Evolutionary conservation across 768 basidiomycete species (phyloP).

Genomic region (Termitomyces sp.): DNA sequence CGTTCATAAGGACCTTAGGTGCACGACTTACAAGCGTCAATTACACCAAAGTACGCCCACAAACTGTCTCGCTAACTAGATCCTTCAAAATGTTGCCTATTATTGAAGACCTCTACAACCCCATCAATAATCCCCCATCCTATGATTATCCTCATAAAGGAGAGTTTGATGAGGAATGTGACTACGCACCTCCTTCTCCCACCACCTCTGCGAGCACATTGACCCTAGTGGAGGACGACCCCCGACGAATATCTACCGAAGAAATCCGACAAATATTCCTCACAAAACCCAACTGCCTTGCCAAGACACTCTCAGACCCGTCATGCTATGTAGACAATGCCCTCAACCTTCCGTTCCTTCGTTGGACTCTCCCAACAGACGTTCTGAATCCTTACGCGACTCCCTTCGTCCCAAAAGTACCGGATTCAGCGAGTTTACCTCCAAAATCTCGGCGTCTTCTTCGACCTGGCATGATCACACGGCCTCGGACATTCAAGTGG

Average conservation of each 20-base stretch:
- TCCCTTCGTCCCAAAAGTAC: slow-evolving; percentile 8
- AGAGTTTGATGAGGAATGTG: not conserved
- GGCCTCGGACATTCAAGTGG: slow-evolving; percentile 10
- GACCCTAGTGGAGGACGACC: slow-evolving; percentile 8
- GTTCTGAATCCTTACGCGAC: slow-evolving; percentile 7
- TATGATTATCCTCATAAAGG: not conserved
- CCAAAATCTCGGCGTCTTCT: slow-evolving; percentile 10
- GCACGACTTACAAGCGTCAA: not conserved
- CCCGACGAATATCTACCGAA: not conserved
- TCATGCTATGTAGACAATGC: not conserved
- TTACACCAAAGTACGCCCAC: not conserved
- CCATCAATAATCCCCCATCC: not conserved
- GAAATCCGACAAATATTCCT: slow-evolving; percentile 9
- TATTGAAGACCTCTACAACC: not conserved
- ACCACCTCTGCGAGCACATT: slow-evolving; percentile 6
- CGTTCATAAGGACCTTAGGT: slow-evolving; percentile 2
- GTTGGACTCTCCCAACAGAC: slow-evolving; percentile 3
- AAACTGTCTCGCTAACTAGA: not conserved
- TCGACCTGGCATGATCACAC: slow-evolving; percentile 9
- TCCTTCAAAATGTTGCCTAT: not conserved
- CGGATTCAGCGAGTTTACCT: not conserved
- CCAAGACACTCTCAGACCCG: not conserved
- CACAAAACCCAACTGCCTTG: slow-evolving; percentile 3
- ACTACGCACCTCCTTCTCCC: slow-evolving; percentile 1
- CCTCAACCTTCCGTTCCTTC: not conserved